Base-by-base conservation (phyloP, 352 stramenopile genomes). In the Globisporangium cederbergense region DNA sequence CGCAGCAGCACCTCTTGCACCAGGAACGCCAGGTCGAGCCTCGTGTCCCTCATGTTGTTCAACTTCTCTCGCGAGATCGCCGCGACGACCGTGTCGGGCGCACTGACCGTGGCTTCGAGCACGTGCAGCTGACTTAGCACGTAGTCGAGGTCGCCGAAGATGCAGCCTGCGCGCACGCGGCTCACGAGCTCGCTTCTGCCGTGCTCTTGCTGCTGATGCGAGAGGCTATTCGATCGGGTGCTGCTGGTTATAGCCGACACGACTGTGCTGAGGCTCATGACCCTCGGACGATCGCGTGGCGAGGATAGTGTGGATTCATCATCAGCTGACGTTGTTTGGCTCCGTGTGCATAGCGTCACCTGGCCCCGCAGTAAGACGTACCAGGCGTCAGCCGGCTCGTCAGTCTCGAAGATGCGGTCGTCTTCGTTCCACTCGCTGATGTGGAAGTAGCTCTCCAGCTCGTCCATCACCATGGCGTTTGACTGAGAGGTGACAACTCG, bases 131-230 rank as follows among this genome's bases (percentile, higher is more conserved):
- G 78, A 30, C 65, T 58, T 54, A 90, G 66, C 62, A 86, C 72
- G 49, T 83, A 90, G 60, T 87, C 81, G 75, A 90, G 79, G 46
- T 90, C 81, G 14, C 81, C 81, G 52, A 88, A 87, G 49, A 90
- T 81, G 43, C 77, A 86, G 6, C 78, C 79, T 30, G 78, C 70
- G 14, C 76, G 71, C 0, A 87, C 77, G n/a, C 74, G 78, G 1
- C 80, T 72, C 7, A 89, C 73, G 1, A 88, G 55, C 20, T 83
- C 77, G 36, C 67, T 77, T 68, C 3, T 62, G 55, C 34, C 34
- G 7, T 40, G 34, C 34, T 28, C 25, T 28, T 52, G 69, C 61
- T 30, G 25, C 60, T 42, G 22, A 18, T 59, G 20, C n/a, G 13
- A 8, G 55, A 50, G 4, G 22, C 55, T 51, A 38, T 58, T 45